Conservation (phyloP, 1,139 yeast genomes). For the Casaregolazyma lundiana region DNA sequence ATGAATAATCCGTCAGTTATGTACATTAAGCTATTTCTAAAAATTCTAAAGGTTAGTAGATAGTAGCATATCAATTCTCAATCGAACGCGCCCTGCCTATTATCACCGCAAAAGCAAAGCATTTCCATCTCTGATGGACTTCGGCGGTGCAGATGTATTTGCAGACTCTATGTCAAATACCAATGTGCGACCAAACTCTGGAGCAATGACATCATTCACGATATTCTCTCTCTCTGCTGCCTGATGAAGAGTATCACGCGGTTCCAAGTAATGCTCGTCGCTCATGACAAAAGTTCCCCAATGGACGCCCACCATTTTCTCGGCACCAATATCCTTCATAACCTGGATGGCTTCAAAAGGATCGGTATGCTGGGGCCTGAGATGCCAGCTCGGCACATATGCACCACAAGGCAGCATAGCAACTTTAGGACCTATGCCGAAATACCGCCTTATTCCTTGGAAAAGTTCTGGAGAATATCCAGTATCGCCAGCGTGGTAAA, state of each 20-base stretch:
- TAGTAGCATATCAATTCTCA: not conserved
- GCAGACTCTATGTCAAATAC: conserved; percentile 34
- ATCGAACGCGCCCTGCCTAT: not conserved
- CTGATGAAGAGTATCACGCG: conserved; percentile 47
- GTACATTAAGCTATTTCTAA: not conserved
- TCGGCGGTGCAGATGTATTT: conserved; percentile 14
- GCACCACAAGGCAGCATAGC: conserved; percentile 92
- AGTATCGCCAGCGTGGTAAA: conserved; percentile 93
- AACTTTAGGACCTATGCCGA: conserved; percentile 59
- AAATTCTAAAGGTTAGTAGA: not conserved
- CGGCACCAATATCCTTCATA: conserved; percentile 56
- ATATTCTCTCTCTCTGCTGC: conserved; percentile 26
- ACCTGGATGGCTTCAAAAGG: conserved; percentile 74
- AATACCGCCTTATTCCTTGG: conserved; percentile 54
- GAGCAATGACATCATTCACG: conserved; percentile 42
- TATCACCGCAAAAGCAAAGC: conserved; percentile 26
- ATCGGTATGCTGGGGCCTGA: conserved; percentile 79
- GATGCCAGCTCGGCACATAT: conserved; percentile 93
- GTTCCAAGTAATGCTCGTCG: conserved; percentile 84
- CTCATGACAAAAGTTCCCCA: conserved; percentile 94
- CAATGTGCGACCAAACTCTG: conserved; percentile 50
- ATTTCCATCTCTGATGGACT: conserved; percentile 29
- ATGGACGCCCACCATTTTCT: conserved; percentile 77
- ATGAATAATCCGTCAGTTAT: not conserved
- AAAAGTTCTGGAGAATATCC: conserved; percentile 78